A percentile compares a stretch with the other conserved stretches of the same genome.
These are phyloP conservation scores for Scenedesmus sp. DNA, from an alignment of 163 green algal genomes.

Conservation along the genomic window DNA sequence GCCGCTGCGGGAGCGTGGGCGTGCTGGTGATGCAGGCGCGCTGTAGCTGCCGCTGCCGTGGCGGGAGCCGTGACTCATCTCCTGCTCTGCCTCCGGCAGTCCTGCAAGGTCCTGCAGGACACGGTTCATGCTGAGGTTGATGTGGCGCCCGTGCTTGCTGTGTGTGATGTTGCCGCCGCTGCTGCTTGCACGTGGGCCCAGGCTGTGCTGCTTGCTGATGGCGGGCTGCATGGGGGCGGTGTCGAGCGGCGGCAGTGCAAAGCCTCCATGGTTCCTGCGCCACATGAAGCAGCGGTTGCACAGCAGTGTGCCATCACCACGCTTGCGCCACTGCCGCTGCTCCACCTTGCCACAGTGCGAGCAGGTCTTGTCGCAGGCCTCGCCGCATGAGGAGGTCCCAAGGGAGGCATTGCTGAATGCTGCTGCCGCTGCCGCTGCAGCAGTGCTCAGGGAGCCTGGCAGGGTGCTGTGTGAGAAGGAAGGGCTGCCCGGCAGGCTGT, in stretches of 20 bases:
- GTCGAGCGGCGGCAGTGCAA: not conserved
- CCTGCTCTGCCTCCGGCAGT: not conserved
- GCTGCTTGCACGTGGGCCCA: not conserved
- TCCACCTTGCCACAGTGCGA: slow-evolving; percentile 1
- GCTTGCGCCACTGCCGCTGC: slow-evolving; percentile 9
- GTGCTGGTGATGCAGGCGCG: not conserved
- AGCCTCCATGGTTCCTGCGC: slow-evolving; percentile 12
- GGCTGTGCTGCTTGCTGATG: not conserved
- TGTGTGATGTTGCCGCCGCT: not conserved
- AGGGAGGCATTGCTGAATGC: not conserved
- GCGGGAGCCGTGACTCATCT: not conserved
- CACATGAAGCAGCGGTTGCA: slow-evolving; percentile 15
- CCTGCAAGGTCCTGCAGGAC: not conserved
- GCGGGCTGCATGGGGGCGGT: not conserved
- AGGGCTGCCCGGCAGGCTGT: not conserved
- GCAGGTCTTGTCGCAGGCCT: not conserved
- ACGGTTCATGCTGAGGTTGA: not conserved
- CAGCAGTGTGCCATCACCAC: slow-evolving; percentile 5
- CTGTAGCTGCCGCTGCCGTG: not conserved
- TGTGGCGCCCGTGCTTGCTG: not conserved
- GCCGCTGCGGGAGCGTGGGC: not conserved
- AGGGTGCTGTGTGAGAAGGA: not conserved
- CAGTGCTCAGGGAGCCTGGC: not conserved
- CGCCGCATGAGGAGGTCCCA: not conserved
- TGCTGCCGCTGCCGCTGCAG: slow-evolving; percentile 3